Base-by-base conservation (phyloP, 768 basidiomycete species). In the Naganishia vishniacii region DNA sequence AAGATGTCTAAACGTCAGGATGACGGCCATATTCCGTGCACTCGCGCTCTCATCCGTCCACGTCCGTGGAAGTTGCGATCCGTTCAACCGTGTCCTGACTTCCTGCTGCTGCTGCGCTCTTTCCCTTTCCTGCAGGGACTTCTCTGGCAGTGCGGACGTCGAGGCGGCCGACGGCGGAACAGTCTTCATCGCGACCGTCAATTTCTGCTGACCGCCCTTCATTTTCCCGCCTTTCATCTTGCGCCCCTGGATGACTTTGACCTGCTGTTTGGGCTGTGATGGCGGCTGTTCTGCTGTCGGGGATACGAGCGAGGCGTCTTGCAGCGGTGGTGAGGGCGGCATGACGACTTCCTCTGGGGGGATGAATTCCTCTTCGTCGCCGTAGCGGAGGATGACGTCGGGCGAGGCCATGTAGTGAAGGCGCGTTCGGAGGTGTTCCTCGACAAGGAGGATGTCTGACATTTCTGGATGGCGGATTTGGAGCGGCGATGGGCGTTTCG, bases 381-480 rank as follows among this genome's bases (percentile, higher is more conserved):
- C 65, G 31, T 67, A 67, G 12, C 61, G 41, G n/a, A 67, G 40
- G 9, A 67, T 56, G 23, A 67, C 72, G 68, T 77, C 76, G 8
- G 65, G 59, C n/a, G 72, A 73, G 4, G 74, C 76, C 73, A 77
- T 71, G 65, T 77, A 75, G 44, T 75, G 74, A 64, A 77, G 62
- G 34, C 76, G 58, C 70, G 74, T 75, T 44, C 76, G 65, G 13
- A 77, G 56, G 42, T 77, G 76, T 68, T 77, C 76, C 48, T 77
- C 76, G 3, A 77, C 76, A 6, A 75, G 72, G 28, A 77, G 53
- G 4, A 77, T 72, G 62, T 77, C 76, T 3, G 76, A 71, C 76
- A 77, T 74, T 65, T 77, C 74, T 7, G 76, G 76, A 69, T 75
- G 76, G 11, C 71, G 67, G 53, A 77, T 75, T 34, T 75, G 67